Conservation (phyloP, 108 stramenopile species). For the Cyclotella distinguenda region DNA sequence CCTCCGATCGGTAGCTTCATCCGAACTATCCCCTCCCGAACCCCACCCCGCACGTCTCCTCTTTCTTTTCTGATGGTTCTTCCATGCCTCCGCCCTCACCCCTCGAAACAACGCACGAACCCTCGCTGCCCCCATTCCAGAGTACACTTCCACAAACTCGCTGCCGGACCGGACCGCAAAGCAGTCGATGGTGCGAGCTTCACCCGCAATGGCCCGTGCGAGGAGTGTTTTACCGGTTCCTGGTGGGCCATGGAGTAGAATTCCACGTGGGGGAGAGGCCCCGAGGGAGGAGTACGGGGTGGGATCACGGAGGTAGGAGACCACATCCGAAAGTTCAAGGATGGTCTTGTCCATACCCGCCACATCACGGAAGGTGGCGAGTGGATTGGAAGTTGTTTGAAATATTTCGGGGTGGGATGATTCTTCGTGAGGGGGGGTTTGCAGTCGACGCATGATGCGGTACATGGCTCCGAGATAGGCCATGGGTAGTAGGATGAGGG, state of each 20-base stretch:
- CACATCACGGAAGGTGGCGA: conserved; percentile 92
- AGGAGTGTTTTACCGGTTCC: conserved; percentile 85
- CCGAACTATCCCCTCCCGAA: neutral
- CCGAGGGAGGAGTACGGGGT: conserved; percentile 55
- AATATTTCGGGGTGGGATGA: neutral
- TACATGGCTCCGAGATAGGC: conserved; percentile 77
- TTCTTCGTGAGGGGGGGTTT: conserved; percentile 25
- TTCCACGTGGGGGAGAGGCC: conserved; percentile 67
- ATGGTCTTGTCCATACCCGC: conserved; percentile 86
- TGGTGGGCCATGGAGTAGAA: conserved; percentile 81
- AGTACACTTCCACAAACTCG: conserved; percentile 85
- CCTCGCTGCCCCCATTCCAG: conserved; percentile 88
- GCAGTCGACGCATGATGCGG: conserved; percentile 58
- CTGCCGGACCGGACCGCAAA: conserved; percentile 79
- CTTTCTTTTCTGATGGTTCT: conserved; percentile 15
- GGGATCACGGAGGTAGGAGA: conserved; percentile 64
- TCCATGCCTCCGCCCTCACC: conserved; percentile 57
- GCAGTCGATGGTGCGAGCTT: conserved; percentile 57
- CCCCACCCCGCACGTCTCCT: neutral
- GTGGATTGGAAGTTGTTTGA: no score
- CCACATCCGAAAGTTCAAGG: conserved; percentile 86
- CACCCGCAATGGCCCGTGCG: conserved; percentile 77
- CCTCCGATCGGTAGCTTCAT: conserved; percentile 8
- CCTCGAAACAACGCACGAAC: conserved; percentile 82
- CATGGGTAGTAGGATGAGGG: conserved; percentile 73